Conservation (phyloP, 129 eudicot species). For the Tanacetum coccineum region DNA sequence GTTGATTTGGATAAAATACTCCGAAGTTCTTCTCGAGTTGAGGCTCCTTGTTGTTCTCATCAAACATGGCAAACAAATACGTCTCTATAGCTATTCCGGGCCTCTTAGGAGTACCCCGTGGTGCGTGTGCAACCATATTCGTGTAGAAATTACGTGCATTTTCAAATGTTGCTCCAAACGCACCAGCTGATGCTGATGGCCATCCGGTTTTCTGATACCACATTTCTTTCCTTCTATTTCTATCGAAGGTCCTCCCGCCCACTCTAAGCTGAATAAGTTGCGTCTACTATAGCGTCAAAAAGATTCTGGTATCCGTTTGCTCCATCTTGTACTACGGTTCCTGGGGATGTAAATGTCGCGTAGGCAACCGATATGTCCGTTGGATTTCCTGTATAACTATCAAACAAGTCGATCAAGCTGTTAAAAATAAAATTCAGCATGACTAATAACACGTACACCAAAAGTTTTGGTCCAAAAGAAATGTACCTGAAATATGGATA, state of each 20-base stretch:
- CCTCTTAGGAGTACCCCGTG: conserved; percentile 36
- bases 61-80: conserved; percentile 40
- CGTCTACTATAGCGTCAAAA: conserved; percentile 38
- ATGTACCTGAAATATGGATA: conserved; percentile 38
- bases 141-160: conserved; percentile 29
- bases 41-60: conserved; percentile 43
- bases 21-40: conserved; percentile 37
- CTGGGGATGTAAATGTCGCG: conserved; percentile 32
- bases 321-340: conserved; percentile 36
- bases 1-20: conserved; percentile 35
- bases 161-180: conserved; percentile 34
- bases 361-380: conserved; percentile 29
- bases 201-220: conserved; percentile 39
- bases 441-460: not conserved
- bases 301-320: conserved; percentile 40
- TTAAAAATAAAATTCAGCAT: not conserved
- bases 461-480: not conserved
- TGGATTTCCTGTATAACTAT: conserved; percentile 35
- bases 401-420: not conserved
- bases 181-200: conserved; percentile 42
- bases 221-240: no score
- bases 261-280: conserved; percentile 32
- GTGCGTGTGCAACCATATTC: conserved; percentile 33
- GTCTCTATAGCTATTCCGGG: conserved; percentile 35
- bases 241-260: conserved; percentile 21